Evolutionary conservation across 768 basidiomycete genomes (phyloP).

Genomic region (Pleurotus sapidus): DNA sequence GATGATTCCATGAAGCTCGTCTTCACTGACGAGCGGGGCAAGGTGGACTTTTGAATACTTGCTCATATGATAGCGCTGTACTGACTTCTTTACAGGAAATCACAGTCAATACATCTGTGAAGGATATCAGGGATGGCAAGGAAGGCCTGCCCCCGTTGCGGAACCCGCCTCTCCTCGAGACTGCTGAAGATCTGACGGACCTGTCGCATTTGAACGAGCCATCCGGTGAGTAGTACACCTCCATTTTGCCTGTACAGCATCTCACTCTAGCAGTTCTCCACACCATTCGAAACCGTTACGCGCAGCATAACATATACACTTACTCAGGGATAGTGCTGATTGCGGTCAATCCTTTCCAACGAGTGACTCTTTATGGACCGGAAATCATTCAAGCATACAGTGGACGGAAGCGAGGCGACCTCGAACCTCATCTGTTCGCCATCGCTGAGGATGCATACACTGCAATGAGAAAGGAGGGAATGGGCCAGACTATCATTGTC

Average conservation of each 20-base stretch:
- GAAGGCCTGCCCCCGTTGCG: conserved; percentile 87
- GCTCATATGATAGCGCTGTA: conserved; percentile 4
- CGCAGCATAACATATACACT: conserved; percentile 96
- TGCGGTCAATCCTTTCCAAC: conserved; percentile 98
- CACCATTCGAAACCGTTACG: conserved; percentile 95
- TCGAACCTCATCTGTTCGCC: conserved; percentile 97
- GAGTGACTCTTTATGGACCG: conserved; percentile 94
- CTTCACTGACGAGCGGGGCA: conserved; percentile 90
- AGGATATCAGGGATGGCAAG: conserved; percentile 77
- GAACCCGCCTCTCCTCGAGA: conserved; percentile 95
- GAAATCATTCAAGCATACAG: conserved; percentile 98
- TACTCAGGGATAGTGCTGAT: conserved; percentile 99
- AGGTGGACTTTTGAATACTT: conserved; percentile 45
- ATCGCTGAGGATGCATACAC: conserved; percentile 99
- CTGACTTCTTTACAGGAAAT: conserved; percentile 55
- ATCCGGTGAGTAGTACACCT: conserved; percentile 57
- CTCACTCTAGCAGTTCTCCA: conserved; percentile 68
- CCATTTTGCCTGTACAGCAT: conserved; percentile 4
- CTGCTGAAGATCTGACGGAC: conserved; percentile 96
- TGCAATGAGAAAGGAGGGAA: conserved; percentile 90
- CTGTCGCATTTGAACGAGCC: conserved; percentile 98
- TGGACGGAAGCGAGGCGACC: conserved; percentile 86
- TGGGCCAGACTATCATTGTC: conserved; percentile 98
- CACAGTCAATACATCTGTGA: conserved; percentile 71
- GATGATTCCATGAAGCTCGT: conserved; percentile 79